Evolutionary conservation across 2,329 filamentous ascomycete species (phyloP).

Genomic region (Arthroderma uncinatum): DNA sequence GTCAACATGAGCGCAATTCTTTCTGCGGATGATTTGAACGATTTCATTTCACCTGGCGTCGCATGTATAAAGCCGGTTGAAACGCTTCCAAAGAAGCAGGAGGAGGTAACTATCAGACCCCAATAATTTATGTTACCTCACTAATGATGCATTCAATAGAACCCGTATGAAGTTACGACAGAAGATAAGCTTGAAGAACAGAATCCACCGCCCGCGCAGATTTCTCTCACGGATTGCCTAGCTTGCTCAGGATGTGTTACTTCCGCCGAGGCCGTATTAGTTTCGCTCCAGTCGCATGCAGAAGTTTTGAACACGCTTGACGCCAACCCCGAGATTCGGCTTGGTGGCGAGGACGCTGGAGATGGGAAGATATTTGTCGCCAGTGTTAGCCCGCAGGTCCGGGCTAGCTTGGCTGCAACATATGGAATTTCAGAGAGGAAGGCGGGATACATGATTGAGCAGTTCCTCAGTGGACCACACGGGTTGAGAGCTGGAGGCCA

Average conservation of each 20-base stretch:
- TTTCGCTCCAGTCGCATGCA: conserved; percentile 83
- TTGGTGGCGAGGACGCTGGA: conserved; percentile 29
- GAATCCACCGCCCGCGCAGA: conserved; percentile 64
- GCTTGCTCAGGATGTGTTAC: conserved; percentile 97
- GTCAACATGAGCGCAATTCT: conserved; percentile 85
- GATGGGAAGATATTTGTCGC: conserved; percentile 76
- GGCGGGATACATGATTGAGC: conserved; percentile 71
- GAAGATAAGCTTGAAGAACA: conserved; percentile 60
- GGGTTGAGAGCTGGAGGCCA: conserved; percentile 61
- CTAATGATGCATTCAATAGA: conserved; percentile 25
- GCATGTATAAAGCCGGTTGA: conserved; percentile 98
- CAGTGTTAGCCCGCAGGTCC: conserved; percentile 81
- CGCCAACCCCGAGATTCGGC: conserved; percentile 38
- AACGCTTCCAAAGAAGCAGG: conserved; percentile 59
- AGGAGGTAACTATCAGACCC: conserved; percentile 27
- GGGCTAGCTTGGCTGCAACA: conserved; percentile 78
- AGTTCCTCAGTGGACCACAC: conserved; percentile 59
- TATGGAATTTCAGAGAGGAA: conserved; percentile 62
- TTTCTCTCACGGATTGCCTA: conserved; percentile 92
- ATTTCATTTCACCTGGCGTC: conserved; percentile 96
- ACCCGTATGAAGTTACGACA: conserved; percentile 76
- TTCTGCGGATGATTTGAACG: conserved; percentile 91
- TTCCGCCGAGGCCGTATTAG: conserved; percentile 91
- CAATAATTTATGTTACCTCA: not conserved
- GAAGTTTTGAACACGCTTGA: conserved; percentile 82